A percentile compares a stretch with the other conserved stretches of the same genome.
Evolutionary conservation across 257 asterid genomes (phyloP).

Genomic region (Solanum appendiculatum): DNA sequence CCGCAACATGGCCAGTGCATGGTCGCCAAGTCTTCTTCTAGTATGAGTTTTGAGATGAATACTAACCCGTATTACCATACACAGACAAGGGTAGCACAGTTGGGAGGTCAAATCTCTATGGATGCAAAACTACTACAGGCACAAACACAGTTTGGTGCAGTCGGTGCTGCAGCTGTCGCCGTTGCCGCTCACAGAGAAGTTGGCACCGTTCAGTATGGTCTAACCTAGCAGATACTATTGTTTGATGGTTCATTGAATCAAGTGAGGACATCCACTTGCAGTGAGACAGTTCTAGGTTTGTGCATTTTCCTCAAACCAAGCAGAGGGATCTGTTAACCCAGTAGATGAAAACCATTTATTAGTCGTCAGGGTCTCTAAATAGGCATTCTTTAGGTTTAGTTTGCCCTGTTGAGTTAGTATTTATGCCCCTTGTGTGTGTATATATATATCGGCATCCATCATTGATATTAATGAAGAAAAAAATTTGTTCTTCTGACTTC

Average conservation of each 20-base stretch:
- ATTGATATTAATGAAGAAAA: neutral
- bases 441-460: neutral
- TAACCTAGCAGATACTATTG: conserved; percentile 12
- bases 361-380: neutral
- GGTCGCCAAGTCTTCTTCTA: conserved; percentile 3
- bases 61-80: conserved; percentile 42
- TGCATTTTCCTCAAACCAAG: neutral
- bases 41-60: conserved; percentile 23
- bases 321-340: neutral
- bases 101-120: conserved; percentile 39
- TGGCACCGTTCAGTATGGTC: conserved; percentile 58
- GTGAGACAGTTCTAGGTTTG: neutral
- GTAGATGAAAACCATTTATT: neutral
- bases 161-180: conserved; percentile 53
- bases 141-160: conserved; percentile 55
- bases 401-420: neutral
- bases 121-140: conserved; percentile 69
- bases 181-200: conserved; percentile 59
- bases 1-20: conserved; percentile 18
- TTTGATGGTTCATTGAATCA: neutral
- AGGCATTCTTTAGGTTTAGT: neutral
- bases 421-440: neutral
- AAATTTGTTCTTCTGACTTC: neutral
- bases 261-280: neutral
- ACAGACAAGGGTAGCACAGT: conserved; percentile 34